Base-by-base conservation (phyloP, 2,329 filamentous ascomycete genomes). In the Phialemoniopsis sp. region DNA sequence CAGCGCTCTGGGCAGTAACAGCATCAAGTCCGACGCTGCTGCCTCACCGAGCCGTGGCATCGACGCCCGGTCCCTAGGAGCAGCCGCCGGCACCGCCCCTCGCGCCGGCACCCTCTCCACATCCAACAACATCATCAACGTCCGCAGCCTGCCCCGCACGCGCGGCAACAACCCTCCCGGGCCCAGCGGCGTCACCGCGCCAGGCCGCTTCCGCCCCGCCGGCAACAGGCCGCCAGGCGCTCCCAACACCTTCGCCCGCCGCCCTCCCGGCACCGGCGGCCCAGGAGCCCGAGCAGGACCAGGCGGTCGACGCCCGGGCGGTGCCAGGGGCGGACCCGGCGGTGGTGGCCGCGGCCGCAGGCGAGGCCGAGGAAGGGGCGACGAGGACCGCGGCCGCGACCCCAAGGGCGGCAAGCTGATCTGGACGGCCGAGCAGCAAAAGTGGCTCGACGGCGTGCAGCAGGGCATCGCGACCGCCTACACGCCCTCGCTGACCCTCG, bases 401-500 rank as follows among this genome's bases (percentile, higher is more conserved):
- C 10, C 21, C 21, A 26, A 26, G 21, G 21, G 21, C 21, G 21
- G 21, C 21, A 26, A 53, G 15, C 44, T 53, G 35, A 47, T 56
- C 46, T 46, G 40, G 13, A 46, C 36, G 32, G 38, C 36, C 13
- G 43, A 48, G 19, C 51, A 59, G 40, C 34, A 52, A 44, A 47
- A 36, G 18, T 55, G 55, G 33, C 8, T 57, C 4, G 48, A 57
- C 31, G 40, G 35, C 13, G 33, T 48, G 18, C 60, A 63, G 16
- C 40, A 50, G 38, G 66, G 64, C 36, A 36, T 36, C 16, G 44
- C 49, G 35, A 42, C 44, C 28, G 14, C 45, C 13, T 70, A 56
- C 49, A 50, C 55, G 37, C 67, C 67, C 13, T 39, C 48, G 14
- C 38, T 61, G 38, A 55, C 59, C 37, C 48, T 55, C 19, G 54